A percentile compares a stretch with the other conserved stretches of the same genome.
phyloP scores from a whole-genome alignment of 495 filamentous ascomycete genomes.

The Podospora pseudocomata region DNA sequence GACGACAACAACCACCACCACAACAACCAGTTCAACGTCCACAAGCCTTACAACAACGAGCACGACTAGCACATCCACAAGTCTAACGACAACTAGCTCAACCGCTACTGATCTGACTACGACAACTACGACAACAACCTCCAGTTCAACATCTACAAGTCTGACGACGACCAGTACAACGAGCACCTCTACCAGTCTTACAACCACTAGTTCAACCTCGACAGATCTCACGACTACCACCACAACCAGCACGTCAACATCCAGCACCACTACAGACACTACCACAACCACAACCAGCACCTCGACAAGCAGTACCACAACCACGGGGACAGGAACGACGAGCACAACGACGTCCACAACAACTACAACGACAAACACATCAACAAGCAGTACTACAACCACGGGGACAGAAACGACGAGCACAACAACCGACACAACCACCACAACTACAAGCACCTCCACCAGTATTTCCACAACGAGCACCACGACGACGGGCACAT shows the following conservation, averaged over 20 bases:
- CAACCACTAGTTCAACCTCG: neutral
- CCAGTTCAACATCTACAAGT: too few species aligned
- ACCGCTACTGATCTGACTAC: neutral
- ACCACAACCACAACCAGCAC: too few species aligned
- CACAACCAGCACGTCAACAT: neutral
- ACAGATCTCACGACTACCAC: neutral
- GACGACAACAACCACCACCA: neutral
- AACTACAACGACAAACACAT: neutral
- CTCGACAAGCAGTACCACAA: too few species aligned
- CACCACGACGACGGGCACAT: neutral
- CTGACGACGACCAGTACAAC: too few species aligned
- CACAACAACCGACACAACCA: neutral
- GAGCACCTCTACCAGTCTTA: too few species aligned
- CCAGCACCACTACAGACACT: neutral
- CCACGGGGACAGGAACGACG: neutral
- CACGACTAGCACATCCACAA: neutral
- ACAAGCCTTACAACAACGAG: neutral
- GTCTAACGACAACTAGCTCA: neutral
- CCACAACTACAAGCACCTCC: neutral
- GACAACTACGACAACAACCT: neutral
- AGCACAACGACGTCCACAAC: neutral
- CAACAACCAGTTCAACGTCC: neutral
- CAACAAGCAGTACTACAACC: slow-evolving; percentile 2
- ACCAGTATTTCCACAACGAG: too few species aligned
- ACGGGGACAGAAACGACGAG: neutral